Base-by-base conservation (phyloP, 1,139 yeast species). In the Nakaseomyces kungkrabaensis region DNA sequence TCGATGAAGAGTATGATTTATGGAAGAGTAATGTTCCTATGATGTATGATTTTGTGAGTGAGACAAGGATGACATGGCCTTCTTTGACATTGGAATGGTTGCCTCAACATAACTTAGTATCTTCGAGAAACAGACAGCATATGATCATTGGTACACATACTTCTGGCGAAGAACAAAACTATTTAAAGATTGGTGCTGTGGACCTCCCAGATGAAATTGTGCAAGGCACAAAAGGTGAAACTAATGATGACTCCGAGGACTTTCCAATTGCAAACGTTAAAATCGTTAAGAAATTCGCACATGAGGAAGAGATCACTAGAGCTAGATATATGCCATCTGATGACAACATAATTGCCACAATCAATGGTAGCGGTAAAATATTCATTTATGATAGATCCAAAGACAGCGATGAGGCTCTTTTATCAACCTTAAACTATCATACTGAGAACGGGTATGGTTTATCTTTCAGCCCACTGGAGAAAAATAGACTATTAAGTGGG, bases 71-170 rank as follows among this genome's bases (percentile, higher is more conserved):
- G 46, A 76, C 82, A 8, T 85, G 94, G 94, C 94, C 95, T 1
- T 82, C 90, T 4, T 70, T 85, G 49, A 82, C 92, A 2, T 74
- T 84, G 3, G 86, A 85, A 67, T 85, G 92, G 88, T 68, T 83
- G 17, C 89, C 89, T 0, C 72, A 70, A 24, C 33, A 29, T 27
- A 41, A 41, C 64, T 58, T 24, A 54, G 46, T 52, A 1, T 48
- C 51, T 3, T 46, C 43, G 2, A 48, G 53, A 4, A 56, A 59
- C 6, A 62, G 65, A 29, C 73, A 71, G 53, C 62, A 68, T 43
- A 66, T 92, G 50, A 66, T 90, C 25, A 68, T 90, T 41, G 96
- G 97, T 10, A 92, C 98, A 0, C 90, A 87, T 62, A 87, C 97
- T 0, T 79, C 90, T 0, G 95, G 88, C 3, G 82, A 79, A 51